phyloP scores from a whole-genome alignment of 192 early-diverging fungal species.

The Phlyctochytrium bullatum region DNA sequence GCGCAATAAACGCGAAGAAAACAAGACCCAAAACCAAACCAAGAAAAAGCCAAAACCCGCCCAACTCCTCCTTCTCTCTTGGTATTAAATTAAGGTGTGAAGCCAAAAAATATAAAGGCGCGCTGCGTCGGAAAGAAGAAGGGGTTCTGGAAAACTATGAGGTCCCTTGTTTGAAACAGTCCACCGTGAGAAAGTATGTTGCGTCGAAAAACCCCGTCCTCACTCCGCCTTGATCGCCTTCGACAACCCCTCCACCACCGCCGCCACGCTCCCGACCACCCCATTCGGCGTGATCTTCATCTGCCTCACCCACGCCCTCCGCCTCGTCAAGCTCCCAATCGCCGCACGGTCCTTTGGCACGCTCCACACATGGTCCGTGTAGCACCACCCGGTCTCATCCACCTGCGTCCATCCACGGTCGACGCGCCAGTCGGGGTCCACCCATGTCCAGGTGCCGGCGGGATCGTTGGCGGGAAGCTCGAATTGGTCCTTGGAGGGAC shows the following conservation, averaged over 20 bases:
- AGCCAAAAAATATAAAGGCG: too few relatives aligned
- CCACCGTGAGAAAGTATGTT: too few relatives aligned
- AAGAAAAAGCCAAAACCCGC: too few relatives aligned
- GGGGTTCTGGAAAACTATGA: too few relatives aligned
- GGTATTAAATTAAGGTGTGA: too few relatives aligned
- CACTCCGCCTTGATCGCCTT: neutral
- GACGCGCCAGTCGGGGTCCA: slow-evolving; percentile 58
- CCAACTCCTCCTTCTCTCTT: too few relatives aligned
- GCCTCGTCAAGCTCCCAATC: slow-evolving; percentile 56
- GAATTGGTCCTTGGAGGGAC: slow-evolving; percentile 53
- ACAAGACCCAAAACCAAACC: too few relatives aligned
- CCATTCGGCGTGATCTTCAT: slow-evolving; percentile 30
- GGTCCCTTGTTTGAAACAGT: too few relatives aligned
- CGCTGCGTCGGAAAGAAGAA: too few relatives aligned
- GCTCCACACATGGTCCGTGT: slow-evolving; percentile 68
- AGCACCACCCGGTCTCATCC: slow-evolving; percentile 59
- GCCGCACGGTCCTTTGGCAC: slow-evolving; percentile 41
- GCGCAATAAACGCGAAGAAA: too few relatives aligned
- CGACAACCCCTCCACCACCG: slow-evolving; percentile 6
- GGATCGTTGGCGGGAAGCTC: slow-evolving; percentile 46
- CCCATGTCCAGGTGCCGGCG: slow-evolving; percentile 47
- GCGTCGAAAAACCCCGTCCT: too few relatives aligned
- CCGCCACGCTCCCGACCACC: slow-evolving; percentile 3
- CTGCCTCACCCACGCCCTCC: slow-evolving; percentile 62
- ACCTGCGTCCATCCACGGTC: slow-evolving; percentile 42